These are phyloP conservation scores for Chenopodium album DNA, from an alignment of 148 eudicot species.

Conservation along the genomic window DNA sequence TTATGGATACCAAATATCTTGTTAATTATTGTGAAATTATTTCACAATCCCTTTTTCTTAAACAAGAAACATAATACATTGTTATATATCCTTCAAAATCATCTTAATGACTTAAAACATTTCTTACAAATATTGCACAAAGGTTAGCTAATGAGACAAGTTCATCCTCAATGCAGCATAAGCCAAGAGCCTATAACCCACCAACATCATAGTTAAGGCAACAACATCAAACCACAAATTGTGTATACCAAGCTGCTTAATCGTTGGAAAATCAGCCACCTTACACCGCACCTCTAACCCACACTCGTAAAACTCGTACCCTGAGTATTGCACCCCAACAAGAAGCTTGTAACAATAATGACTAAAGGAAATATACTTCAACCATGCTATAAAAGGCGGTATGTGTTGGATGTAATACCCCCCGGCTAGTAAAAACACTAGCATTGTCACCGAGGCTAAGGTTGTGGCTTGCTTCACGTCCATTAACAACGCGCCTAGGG, in stretches of 20 bases:
- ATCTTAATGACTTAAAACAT: not conserved
- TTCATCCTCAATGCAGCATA: slow-evolving; percentile 64
- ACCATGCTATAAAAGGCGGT: slow-evolving; percentile 63
- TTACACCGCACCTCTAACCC: slow-evolving; percentile 44
- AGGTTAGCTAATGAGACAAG: slow-evolving; percentile 26
- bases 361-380: slow-evolving; percentile 65
- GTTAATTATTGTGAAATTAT: too few relatives aligned
- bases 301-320: slow-evolving; percentile 56
- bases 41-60: too few relatives aligned
- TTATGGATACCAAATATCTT: too few relatives aligned
- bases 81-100: not conserved
- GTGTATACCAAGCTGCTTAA: slow-evolving; percentile 51
- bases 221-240: slow-evolving; percentile 54
- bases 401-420: slow-evolving; percentile 83
- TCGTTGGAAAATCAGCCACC: slow-evolving; percentile 63
- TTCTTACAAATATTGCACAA: not conserved
- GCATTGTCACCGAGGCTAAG: slow-evolving; percentile 73
- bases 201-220: slow-evolving; percentile 65
- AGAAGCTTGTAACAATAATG: slow-evolving; percentile 84
- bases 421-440: slow-evolving; percentile 65
- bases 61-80: too few relatives aligned
- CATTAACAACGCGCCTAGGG: slow-evolving; percentile 81
- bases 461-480: slow-evolving; percentile 79
- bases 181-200: slow-evolving; percentile 73
- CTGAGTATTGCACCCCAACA: slow-evolving; percentile 65